Conservation (phyloP, 2,329 filamentous ascomycete species). For the Teratosphaeria pseudoeucalypti region DNA sequence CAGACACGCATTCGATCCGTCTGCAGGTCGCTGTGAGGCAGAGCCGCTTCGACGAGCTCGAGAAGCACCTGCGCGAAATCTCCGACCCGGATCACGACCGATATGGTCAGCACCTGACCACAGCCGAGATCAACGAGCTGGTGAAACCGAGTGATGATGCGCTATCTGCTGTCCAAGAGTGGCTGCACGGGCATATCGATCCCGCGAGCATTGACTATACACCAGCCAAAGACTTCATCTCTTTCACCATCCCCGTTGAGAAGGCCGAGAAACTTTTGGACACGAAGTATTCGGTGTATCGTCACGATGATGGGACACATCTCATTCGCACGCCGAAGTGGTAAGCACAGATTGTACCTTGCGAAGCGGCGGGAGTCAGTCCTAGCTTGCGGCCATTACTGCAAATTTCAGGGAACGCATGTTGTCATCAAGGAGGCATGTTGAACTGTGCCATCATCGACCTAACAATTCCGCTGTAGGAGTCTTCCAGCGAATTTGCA, state of each 20-base stretch:
- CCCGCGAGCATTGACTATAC: not conserved
- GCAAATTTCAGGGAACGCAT: too few species aligned
- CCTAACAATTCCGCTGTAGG: not conserved
- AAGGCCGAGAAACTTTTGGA: conserved; percentile 1
- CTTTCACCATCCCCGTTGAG: not conserved
- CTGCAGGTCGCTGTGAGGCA: not conserved
- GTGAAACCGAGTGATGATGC: conserved; percentile 42
- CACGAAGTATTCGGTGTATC: not conserved
- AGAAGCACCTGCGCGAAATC: conserved; percentile 45
- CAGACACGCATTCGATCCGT: not conserved
- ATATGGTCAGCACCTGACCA: conserved; percentile 43
- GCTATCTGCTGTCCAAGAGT: conserved; percentile 30
- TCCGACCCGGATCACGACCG: conserved; percentile 44
- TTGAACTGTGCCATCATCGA: too few species aligned
- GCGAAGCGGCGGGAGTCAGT: too few species aligned
- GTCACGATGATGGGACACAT: conserved; percentile 1
- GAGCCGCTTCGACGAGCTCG: conserved; percentile 23
- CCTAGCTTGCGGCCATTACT: too few species aligned
- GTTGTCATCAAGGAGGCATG: too few species aligned
- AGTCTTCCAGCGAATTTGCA: conserved; percentile 43
- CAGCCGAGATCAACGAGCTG: conserved; percentile 41
- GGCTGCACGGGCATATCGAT: not conserved
- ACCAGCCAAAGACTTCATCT: not conserved
- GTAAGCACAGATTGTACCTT: not conserved
- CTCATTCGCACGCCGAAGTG: not conserved